These are phyloP conservation scores for Coniochaeta sp. DNA, from an alignment of 2,329 filamentous ascomycete species.

Conservation along the genomic window DNA sequence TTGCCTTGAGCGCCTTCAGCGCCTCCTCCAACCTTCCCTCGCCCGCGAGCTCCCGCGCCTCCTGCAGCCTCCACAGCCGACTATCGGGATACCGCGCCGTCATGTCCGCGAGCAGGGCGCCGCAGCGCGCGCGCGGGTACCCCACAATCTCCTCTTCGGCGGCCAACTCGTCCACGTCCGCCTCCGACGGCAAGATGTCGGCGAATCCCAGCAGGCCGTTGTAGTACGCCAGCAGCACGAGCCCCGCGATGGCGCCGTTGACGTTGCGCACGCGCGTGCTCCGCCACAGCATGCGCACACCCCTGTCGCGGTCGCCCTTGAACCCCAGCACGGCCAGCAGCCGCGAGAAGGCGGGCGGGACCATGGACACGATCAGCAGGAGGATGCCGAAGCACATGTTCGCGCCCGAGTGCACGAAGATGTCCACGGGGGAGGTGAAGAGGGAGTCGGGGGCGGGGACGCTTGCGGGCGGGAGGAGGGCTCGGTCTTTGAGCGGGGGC, in stretches of 20 bases:
- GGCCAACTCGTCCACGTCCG: constrained; percentile 39
- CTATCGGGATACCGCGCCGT: constrained; percentile 71
- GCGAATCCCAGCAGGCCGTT: constrained; percentile 80
- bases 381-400: constrained; percentile 88
- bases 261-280: constrained; percentile 80
- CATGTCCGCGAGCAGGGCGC: constrained; percentile 64
- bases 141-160: constrained; percentile 54
- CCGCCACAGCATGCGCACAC: constrained; percentile 83
- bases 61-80: constrained; percentile 80
- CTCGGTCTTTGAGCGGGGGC: constrained; percentile 12
- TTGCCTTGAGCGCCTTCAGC: constrained; percentile 50
- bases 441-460: constrained; percentile 54
- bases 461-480: constrained; percentile 30
- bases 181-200: constrained; percentile 69
- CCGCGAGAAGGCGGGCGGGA: constrained; percentile 84
- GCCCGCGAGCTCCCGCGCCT: constrained; percentile 68
- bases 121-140: constrained; percentile 64
- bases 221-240: constrained; percentile 79
- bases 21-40: constrained; percentile 61
- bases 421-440: constrained; percentile 70
- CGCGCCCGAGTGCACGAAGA: constrained; percentile 82
- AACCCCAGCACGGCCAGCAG: constrained; percentile 87
- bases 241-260: constrained; percentile 82
- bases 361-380: constrained; percentile 80
- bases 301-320: constrained; percentile 76